These are phyloP conservation scores for Suillus cothurnatus DNA, from an alignment of 768 basidiomycete genomes.

Conservation along the genomic window DNA sequence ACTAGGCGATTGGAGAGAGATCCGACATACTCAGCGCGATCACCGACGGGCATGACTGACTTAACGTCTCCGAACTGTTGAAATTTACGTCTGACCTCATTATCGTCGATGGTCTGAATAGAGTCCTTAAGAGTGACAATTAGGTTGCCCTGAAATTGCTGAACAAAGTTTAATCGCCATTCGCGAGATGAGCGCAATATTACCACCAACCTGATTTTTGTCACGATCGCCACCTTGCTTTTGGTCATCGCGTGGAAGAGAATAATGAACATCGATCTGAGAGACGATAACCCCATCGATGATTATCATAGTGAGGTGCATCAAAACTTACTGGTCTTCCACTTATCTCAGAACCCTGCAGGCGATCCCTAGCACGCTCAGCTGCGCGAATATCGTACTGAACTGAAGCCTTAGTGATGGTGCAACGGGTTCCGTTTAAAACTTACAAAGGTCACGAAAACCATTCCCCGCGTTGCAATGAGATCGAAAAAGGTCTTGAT, in stretches of 20 bases:
- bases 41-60: conserved; percentile 63
- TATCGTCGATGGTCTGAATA: conserved; percentile 74
- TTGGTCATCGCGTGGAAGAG: conserved; percentile 87
- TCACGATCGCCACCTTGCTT: conserved; percentile 63
- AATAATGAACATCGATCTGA: conserved; percentile 99
- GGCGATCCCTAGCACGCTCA: conserved; percentile 84
- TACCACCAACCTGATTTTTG: conserved; percentile 74
- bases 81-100: conserved; percentile 84
- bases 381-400: conserved; percentile 94
- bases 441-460: conserved; percentile 98
- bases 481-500: conserved; percentile 98
- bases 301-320: conserved; percentile 5
- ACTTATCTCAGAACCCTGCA: conserved; percentile 88
- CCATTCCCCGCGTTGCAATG: conserved; percentile 94
- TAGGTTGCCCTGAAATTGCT: conserved; percentile 85
- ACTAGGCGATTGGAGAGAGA: not conserved
- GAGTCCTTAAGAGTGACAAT: conserved; percentile 78
- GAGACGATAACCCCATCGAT: conserved; percentile 13
- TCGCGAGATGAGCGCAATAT: not conserved
- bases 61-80: conserved; percentile 93
- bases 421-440: conserved; percentile 1
- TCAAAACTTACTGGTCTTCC: conserved; percentile 78
- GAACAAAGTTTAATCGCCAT: conserved; percentile 15
- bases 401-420: conserved; percentile 17
- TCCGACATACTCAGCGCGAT: conserved; percentile 57